Conservation (phyloP, 2,329 filamentous ascomycete species). For the Stachybotrys chlorohalonatus region DNA sequence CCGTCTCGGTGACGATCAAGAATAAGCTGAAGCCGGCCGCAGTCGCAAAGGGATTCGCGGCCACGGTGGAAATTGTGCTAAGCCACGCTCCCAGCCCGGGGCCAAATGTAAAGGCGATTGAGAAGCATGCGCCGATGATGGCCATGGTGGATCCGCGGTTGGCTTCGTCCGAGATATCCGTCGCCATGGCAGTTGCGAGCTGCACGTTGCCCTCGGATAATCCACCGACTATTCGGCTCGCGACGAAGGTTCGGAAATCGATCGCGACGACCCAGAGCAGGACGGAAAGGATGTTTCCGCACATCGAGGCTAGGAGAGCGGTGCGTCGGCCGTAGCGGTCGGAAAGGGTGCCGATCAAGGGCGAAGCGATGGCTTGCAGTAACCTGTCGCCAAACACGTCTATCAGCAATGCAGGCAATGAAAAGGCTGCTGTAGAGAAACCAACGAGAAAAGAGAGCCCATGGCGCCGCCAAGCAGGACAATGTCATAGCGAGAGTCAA, state of each 20-base stretch:
- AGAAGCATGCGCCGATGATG: constrained; percentile 92
- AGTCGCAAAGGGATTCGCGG: constrained; percentile 86
- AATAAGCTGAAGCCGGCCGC: constrained; percentile 81
- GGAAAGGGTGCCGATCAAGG: constrained; percentile 80
- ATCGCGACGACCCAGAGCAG: constrained; percentile 88
- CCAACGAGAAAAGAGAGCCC: constrained; percentile 76
- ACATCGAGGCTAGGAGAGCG: constrained; percentile 85
- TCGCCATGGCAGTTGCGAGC: constrained; percentile 89
- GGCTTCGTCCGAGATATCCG: constrained; percentile 83
- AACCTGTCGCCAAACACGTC: constrained; percentile 41
- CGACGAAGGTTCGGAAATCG: constrained; percentile 92
- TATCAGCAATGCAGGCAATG: background rate
- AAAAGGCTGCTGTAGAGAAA: background rate
- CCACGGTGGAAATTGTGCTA: constrained; percentile 66
- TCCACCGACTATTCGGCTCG: constrained; percentile 85
- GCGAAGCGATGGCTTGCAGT: constrained; percentile 85
- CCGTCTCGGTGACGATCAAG: constrained; percentile 76
- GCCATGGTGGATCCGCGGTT: constrained; percentile 90
- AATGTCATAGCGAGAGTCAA: constrained; percentile 95
- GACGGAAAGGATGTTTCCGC: constrained; percentile 85
- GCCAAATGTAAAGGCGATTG: constrained; percentile 92
- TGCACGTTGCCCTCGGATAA: constrained; percentile 96
- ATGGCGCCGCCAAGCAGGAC: constrained; percentile 89
- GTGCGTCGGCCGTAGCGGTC: constrained; percentile 81
- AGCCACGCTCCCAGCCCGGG: constrained; percentile 85